A percentile compares a stretch with the other conserved stretches of the same genome.
Evolutionary conservation across 129 eudicot species (phyloP).

Genomic region (Tanacetum coccineum): DNA sequence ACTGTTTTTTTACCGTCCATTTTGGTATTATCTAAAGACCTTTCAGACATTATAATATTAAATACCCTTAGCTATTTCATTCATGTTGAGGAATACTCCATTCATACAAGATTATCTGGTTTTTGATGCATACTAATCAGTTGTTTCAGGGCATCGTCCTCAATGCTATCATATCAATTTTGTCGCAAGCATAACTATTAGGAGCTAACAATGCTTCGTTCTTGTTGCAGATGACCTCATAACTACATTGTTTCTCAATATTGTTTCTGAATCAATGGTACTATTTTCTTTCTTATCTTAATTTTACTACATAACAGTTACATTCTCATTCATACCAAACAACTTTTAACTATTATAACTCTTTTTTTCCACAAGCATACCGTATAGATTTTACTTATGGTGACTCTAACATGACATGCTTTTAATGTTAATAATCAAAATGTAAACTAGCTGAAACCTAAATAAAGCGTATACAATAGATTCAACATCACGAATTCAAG

Average conservation of each 20-base stretch:
- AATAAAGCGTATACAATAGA: no score
- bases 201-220: neutral
- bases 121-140: neutral
- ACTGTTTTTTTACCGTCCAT: no score
- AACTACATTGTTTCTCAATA: neutral
- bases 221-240: neutral
- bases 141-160: neutral
- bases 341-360: neutral
- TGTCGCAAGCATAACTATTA: conserved; percentile 1
- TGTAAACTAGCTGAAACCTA: neutral
- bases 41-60: neutral
- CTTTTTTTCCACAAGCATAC: neutral
- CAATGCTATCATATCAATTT: neutral
- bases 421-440: neutral
- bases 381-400: neutral
- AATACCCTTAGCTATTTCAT: neutral
- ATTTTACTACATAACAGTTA: no score
- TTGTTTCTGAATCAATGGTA: neutral
- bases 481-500: no score
- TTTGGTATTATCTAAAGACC: neutral
- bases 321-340: neutral
- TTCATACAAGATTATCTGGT: neutral
- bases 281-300: neutral
- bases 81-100: neutral
- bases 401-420: neutral